Evolutionary conservation across 805 yeast species (phyloP).

Genomic region (Suhomyces sp.): DNA sequence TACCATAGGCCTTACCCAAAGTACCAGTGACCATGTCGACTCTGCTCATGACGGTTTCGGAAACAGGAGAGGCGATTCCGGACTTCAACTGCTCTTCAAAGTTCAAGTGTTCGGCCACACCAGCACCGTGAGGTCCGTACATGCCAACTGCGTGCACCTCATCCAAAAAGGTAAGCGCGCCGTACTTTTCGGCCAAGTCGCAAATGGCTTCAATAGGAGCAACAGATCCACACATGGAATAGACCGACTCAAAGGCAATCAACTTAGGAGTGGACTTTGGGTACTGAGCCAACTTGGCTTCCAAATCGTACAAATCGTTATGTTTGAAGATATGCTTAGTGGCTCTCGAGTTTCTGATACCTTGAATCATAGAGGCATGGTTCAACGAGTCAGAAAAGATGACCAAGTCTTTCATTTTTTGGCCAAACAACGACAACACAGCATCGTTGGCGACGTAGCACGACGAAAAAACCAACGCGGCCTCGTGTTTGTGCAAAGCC

Average conservation of each 20-base stretch:
- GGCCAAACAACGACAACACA: constrained; percentile 84
- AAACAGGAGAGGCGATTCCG: constrained; percentile 53
- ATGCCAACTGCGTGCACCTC: constrained; percentile 99
- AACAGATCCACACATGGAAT: constrained; percentile 98
- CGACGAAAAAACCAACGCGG: constrained; percentile 90
- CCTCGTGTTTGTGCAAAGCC: constrained; percentile 88
- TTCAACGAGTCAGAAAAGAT: constrained; percentile 90
- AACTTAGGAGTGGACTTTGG: constrained; percentile 90
- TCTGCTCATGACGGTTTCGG: constrained; percentile 74
- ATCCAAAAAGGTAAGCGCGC: constrained; percentile 94
- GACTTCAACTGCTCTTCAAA: constrained; percentile 74
- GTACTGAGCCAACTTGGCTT: constrained; percentile 68
- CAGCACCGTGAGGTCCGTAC: constrained; percentile 99
- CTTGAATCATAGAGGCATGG: constrained; percentile 98
- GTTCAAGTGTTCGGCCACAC: constrained; percentile 96
- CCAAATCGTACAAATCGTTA: constrained; percentile 82
- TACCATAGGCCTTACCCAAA: constrained; percentile 93
- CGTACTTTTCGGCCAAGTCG: constrained; percentile 95
- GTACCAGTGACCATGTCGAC: constrained; percentile 97
- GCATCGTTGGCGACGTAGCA: constrained; percentile 98
- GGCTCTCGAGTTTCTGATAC: constrained; percentile 86
- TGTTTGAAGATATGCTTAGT: constrained; percentile 89
- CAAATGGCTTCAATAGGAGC: constrained; percentile 91
- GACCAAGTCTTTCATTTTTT: constrained; percentile 83
- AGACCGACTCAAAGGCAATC: constrained; percentile 95